These are phyloP conservation scores for Anthracocystis panici-leucophaei DNA, from an alignment of 1,284 basidiomycete species.

Conservation along the genomic window DNA sequence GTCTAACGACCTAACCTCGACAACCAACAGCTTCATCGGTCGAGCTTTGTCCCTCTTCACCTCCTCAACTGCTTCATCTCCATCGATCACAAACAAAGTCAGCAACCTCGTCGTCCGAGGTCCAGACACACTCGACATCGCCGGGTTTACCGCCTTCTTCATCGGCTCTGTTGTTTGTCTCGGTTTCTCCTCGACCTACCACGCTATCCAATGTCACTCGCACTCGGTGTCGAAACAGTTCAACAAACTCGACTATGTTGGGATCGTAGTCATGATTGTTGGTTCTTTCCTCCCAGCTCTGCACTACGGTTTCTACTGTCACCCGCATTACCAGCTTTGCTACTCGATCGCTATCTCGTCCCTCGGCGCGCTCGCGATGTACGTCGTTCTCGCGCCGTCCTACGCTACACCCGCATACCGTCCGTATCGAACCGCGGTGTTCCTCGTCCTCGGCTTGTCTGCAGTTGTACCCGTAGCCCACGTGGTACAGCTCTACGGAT, in stretches of 20 bases:
- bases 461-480: conserved; percentile 81
- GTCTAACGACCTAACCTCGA: neutral
- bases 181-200: conserved; percentile 80
- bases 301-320: conserved; percentile 67
- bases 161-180: conserved; percentile 81
- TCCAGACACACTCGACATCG: conserved; percentile 77
- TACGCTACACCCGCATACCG: conserved; percentile 82
- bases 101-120: conserved; percentile 47
- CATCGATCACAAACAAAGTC: conserved; percentile 2
- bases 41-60: conserved; percentile 13
- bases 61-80: conserved; percentile 4
- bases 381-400: conserved; percentile 82
- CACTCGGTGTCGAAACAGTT: conserved; percentile 72
- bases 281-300: conserved; percentile 78
- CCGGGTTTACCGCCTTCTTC: conserved; percentile 79
- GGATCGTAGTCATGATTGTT: conserved; percentile 76
- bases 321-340: conserved; percentile 50
- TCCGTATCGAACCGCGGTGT: conserved; percentile 81
- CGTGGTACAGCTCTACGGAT: conserved; percentile 73
- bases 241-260: conserved; percentile 68
- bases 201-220: conserved; percentile 82
- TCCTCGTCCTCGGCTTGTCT: conserved; percentile 82
- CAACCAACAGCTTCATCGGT: conserved; percentile 6
- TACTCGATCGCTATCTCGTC: conserved; percentile 72
- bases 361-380: conserved; percentile 78